Evolutionary conservation across 257 asterid species (phyloP).

Genomic region (Lycium barbarum): DNA sequence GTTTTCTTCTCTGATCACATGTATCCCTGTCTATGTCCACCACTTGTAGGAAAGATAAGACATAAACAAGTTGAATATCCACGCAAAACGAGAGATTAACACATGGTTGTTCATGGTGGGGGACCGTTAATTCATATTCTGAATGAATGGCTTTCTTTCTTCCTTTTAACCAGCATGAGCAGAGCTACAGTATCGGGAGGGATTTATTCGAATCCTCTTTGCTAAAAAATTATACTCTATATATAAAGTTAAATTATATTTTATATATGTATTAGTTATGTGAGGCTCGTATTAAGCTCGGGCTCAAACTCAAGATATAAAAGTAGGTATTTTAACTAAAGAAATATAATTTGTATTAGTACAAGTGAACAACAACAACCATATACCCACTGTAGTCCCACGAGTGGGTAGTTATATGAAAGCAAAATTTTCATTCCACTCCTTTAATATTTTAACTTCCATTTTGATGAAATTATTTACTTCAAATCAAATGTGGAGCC

Average conservation of each 20-base stretch:
- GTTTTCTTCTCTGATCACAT: background rate
- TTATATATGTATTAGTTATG: no score
- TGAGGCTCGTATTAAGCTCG: no score
- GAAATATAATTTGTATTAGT: no score
- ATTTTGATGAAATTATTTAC: no score
- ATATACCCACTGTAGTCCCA: no score
- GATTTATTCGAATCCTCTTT: background rate
- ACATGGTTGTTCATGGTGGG: conserved; percentile 41
- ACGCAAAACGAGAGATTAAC: conserved; percentile 37
- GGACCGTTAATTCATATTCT: conserved; percentile 34
- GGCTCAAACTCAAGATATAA: no score
- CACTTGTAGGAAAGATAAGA: conserved; percentile 10
- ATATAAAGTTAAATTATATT: background rate
- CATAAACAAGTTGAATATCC: conserved; percentile 24
- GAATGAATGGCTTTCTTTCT: conserved; percentile 26
- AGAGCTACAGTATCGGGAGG: background rate
- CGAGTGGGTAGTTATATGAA: no score
- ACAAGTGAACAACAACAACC: no score
- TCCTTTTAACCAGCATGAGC: background rate
- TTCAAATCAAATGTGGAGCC: no score
- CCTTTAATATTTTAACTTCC: no score
- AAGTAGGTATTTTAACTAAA: no score
- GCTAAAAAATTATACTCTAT: background rate
- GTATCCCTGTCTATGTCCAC: background rate
- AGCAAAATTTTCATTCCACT: no score